Percentiles rank a stretch among this genome's conserved stretches.
phyloP scores from a whole-genome alignment of 441 rosid species.

The Pelargonium fulgidum region DNA sequence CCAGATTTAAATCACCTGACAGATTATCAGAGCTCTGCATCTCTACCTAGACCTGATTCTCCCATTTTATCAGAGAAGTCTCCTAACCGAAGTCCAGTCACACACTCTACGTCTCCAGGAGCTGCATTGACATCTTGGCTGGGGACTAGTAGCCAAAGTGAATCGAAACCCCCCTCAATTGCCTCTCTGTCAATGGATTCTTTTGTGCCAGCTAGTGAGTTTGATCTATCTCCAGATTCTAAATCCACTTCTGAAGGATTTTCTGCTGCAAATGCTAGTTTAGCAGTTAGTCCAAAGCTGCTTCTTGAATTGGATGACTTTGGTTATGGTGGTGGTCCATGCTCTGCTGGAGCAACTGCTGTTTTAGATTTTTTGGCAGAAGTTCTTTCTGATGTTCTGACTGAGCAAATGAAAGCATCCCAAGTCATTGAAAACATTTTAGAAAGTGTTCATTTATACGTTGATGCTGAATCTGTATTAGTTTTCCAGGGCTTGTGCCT shows the following conservation, averaged over 20 bases:
- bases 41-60: conserved; percentile 56
- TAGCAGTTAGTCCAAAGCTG: conserved; percentile 54
- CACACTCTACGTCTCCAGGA: no score
- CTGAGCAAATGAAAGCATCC: conserved; percentile 88
- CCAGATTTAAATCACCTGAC: conserved; percentile 38
- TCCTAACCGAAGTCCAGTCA: no score
- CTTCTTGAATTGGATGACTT: conserved; percentile 81
- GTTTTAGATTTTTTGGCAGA: conserved; percentile 89
- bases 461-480: conserved; percentile 77
- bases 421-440: conserved; percentile 64
- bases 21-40: conserved; percentile 71
- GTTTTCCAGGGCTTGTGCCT: conserved; percentile 92
- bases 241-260: conserved; percentile 53
- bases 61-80: conserved; percentile 88
- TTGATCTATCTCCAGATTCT: conserved; percentile 55
- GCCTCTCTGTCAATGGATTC: conserved; percentile 68
- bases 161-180: conserved; percentile 43
- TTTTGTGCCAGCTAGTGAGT: conserved; percentile 50
- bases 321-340: conserved; percentile 95
- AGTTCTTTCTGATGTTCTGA: conserved; percentile 80
- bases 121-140: no score
- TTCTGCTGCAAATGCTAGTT: conserved; percentile 42
- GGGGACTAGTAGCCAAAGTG: conserved; percentile 14
- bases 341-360: conserved; percentile 95
- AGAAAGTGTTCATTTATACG: conserved; percentile 74